Evolutionary conservation across 2,329 filamentous ascomycete genomes (phyloP).

Genomic region (Pestalotiopsis sp.): DNA sequence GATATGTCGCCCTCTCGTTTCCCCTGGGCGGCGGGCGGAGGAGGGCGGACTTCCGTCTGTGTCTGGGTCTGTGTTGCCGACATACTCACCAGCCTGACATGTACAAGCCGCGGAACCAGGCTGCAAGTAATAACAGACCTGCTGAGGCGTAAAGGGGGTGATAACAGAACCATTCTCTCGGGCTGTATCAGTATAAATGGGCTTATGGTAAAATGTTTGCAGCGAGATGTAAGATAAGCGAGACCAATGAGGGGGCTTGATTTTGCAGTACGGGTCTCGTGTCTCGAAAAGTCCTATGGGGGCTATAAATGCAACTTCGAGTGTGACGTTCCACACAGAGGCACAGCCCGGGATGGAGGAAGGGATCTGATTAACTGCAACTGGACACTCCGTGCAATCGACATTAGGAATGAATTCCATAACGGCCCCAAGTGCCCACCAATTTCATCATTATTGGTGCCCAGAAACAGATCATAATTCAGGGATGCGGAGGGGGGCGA

Average conservation of each 20-base stretch:
- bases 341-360: not conserved
- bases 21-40: not conserved
- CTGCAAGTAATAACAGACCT: not conserved
- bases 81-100: constrained; percentile 11
- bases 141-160: not conserved
- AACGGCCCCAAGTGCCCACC: too few relatives aligned
- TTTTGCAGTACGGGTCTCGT: not conserved
- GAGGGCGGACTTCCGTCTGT: constrained; percentile 1
- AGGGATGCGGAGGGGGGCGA: not conserved
- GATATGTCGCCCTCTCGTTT: constrained; percentile 66
- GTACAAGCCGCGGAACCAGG: not conserved
- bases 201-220: not conserved
- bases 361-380: not conserved
- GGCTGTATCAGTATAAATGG: not conserved
- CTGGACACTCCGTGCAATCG: not conserved
- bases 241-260: not conserved
- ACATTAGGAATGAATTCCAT: not conserved
- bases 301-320: not conserved
- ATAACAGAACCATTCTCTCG: not conserved
- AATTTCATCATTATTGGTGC: not conserved
- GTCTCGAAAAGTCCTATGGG: not conserved
- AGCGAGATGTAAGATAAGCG: not conserved
- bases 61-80: constrained; percentile 14
- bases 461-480: not conserved
- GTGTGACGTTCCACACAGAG: not conserved